Conservation (phyloP, 345 rosid genomes). For the Gossypium anomalum region DNA sequence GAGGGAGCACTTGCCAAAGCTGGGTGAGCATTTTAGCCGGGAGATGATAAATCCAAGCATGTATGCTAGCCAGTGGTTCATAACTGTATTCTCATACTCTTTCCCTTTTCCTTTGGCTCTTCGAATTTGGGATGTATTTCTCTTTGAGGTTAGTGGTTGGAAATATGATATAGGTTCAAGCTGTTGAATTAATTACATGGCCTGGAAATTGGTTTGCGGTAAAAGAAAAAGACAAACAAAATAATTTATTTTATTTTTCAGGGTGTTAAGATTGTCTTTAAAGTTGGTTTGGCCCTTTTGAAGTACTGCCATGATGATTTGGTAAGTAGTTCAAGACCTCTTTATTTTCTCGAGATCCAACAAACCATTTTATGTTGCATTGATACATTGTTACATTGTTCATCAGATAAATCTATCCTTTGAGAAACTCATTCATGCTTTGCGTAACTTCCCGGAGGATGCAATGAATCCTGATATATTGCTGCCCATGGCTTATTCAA, state of each 20-base stretch:
- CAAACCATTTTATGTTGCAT: background rate
- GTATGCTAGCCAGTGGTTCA: constrained; percentile 99
- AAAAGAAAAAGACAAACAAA: background rate
- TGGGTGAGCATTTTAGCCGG: constrained; percentile 78
- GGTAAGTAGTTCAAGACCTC: constrained; percentile 35
- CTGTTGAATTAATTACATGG: background rate
- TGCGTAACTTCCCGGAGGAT: constrained; percentile 87
- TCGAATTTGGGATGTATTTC: constrained; percentile 98
- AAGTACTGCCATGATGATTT: constrained; percentile 89
- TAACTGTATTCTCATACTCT: constrained; percentile 89
- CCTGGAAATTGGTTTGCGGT: background rate
- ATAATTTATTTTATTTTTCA: constrained; percentile 17
- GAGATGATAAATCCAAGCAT: constrained; percentile 99
- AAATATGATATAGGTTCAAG: background rate
- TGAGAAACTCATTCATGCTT: constrained; percentile 86
- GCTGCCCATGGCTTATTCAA: constrained; percentile 84
- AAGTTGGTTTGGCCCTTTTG: constrained; percentile 88
- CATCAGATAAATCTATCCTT: constrained; percentile 71
- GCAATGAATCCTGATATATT: constrained; percentile 87
- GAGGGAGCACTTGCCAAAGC: constrained; percentile 78
- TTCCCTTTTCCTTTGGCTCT: constrained; percentile 91
- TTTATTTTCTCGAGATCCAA: constrained; percentile 2
- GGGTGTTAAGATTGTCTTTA: constrained; percentile 96
- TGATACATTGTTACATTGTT: background rate
- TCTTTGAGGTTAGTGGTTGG: constrained; percentile 60